These are phyloP conservation scores for Lactarius indigo DNA, from an alignment of 768 basidiomycete species.

Conservation along the genomic window DNA sequence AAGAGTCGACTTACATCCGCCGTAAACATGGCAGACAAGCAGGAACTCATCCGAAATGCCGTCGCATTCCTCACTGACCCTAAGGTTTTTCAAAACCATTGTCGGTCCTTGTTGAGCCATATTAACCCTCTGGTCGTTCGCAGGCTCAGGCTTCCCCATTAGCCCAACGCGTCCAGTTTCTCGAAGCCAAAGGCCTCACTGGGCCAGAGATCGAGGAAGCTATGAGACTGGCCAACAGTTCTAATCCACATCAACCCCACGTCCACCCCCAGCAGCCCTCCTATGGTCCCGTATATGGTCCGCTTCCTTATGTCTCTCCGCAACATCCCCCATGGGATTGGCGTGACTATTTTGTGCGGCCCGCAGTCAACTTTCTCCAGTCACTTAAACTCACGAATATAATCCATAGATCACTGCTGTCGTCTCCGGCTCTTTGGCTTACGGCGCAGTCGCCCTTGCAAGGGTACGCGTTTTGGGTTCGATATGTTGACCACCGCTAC, in stretches of 20 bases:
- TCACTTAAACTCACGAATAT: constrained; percentile 14
- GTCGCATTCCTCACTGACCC: constrained; percentile 83
- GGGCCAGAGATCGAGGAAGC: constrained; percentile 83
- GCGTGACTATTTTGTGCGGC: constrained; percentile 93
- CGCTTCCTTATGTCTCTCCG: constrained; percentile 42
- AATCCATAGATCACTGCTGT: constrained; percentile 79
- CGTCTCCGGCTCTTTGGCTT: constrained; percentile 80
- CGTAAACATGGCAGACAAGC: constrained; percentile 52
- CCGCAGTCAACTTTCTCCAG: background rate
- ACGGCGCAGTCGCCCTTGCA: constrained; percentile 76
- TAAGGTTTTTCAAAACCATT: constrained; percentile 47
- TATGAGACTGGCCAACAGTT: constrained; percentile 52
- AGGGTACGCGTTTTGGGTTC: constrained; percentile 44
- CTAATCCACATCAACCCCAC: constrained; percentile 20
- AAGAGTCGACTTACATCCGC: background rate
- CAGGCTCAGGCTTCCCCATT: constrained; percentile 77
- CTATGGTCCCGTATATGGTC: constrained; percentile 45
- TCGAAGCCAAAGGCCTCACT: constrained; percentile 92
- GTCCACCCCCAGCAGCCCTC: constrained; percentile 23
- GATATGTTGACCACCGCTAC: background rate
- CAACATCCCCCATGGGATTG: constrained; percentile 74
- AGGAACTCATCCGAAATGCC: constrained; percentile 76
- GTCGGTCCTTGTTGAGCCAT: background rate
- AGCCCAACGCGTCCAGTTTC: constrained; percentile 84
- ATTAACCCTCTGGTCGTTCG: constrained; percentile 15